Evolutionary conservation across 768 basidiomycete species (phyloP), one percentile per base, ranked within the genome.

Genomic region (Lactarius psammicola): DNA sequence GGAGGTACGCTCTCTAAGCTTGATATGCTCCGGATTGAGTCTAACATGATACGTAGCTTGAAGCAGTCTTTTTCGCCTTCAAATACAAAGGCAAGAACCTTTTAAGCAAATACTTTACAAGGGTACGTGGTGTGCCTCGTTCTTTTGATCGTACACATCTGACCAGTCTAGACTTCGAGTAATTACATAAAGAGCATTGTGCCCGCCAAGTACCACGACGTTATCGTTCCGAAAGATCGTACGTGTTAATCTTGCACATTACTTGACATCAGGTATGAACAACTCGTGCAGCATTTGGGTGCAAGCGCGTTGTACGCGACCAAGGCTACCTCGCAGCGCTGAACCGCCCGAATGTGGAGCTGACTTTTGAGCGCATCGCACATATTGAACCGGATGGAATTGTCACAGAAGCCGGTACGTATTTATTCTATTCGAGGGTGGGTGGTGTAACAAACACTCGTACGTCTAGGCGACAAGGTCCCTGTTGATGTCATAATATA

Each of bases 281-380:
- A 6, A 17, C 40, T 5, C 3, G 11, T 55, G 8, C 51, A 85
- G 84, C 80, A 46, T 78, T 81, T 23, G 87, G 86, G 33, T 88
- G 86, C 74, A 87, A 84, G 74, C 80, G 87, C 44, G 80, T 87
- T 28, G 81, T 88, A 28, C 78, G 82, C 64, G 84, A 89, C 70
- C 82, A 83, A 3, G 80, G 80, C 33, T 87, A 86, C 71, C 79
- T 88, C 18, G 71, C 78, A 17, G 76, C 79, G 26, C 73, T 88
- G 59, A 75, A 82, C 60, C 76, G 76, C 56, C 77, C 82, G 1
- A 87, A 88, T 71, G 81, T 87, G 42, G 74, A 75, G 38, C 68
- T 87, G 40, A 74, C 71, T 34, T 85, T 62, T 80, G 81, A 82
- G 81, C 38, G 72, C 66, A 83, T 86, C 55, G 77, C 80, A 34